These are phyloP conservation scores for Pinus albicaulis DNA, from an alignment of 75 land plant genomes.

Conservation along the genomic window DNA sequence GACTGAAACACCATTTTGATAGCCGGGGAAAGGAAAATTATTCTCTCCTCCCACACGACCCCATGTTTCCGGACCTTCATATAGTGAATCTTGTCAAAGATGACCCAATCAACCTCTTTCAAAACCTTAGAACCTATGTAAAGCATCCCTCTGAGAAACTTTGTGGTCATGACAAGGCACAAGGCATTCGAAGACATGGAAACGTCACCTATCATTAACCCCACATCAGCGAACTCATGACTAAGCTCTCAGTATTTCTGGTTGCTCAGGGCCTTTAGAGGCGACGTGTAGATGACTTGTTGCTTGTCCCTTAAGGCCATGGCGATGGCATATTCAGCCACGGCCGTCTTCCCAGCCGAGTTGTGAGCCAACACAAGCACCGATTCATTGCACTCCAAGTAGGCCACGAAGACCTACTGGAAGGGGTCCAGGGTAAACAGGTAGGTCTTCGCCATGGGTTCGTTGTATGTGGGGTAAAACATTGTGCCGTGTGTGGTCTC, in stretches of 20 bases:
- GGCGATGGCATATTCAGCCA: conserved; percentile 60
- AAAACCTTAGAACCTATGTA: conserved; percentile 56
- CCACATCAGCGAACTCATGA: conserved; percentile 52
- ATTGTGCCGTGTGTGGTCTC: conserved; percentile 69
- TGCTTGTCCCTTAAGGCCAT: conserved; percentile 63
- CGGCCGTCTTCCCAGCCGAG: conserved; percentile 56
- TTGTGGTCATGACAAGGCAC: conserved; percentile 60
- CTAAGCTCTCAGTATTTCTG: conserved; percentile 56
- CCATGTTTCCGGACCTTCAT: conserved; percentile 58
- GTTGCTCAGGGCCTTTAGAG: conserved; percentile 54
- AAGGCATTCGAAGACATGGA: conserved; percentile 41
- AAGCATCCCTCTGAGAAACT: conserved; percentile 51
- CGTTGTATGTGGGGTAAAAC: conserved; percentile 55
- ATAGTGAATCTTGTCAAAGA: conserved; percentile 62
- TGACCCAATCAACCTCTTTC: conserved; percentile 59
- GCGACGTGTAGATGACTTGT: conserved; percentile 54
- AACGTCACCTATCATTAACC: conserved; percentile 60
- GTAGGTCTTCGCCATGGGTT: conserved; percentile 52
- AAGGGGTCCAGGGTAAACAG: conserved; percentile 14
- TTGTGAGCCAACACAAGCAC: conserved; percentile 44
- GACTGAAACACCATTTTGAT: conserved; percentile 63
- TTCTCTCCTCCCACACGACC: conserved; percentile 68
- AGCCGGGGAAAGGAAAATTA: conserved; percentile 49
- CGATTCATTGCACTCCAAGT: neutral
- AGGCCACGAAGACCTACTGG: conserved; percentile 57